Base-by-base conservation (phyloP, 345 rosid genomes). In the Camelina laxa region DNA sequence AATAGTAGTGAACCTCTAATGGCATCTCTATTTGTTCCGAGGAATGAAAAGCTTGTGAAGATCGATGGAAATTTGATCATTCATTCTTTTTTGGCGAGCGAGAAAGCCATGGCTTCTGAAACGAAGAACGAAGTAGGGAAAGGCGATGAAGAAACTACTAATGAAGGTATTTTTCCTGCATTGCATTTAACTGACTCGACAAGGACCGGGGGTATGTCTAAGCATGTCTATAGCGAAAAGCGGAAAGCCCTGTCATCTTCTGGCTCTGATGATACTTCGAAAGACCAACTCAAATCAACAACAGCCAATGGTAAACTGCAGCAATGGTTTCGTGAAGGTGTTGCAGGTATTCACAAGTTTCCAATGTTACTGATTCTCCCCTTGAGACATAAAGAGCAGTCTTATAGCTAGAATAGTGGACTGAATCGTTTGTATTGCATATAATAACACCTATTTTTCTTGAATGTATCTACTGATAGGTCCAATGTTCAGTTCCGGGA, bases 11-110 rank as follows among this genome's bases (percentile, higher is more conserved):
- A 85, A 78, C 85, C 84, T 5, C 90, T 94, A 61, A 87, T 79
- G 69, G 98, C 96, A 42, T 89, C 94, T 27, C 79, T 93, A 42
- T 93, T 81, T 82, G 98, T 93, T 7, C 94, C 97, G 1, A 89
- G 97, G 83, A 89, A 93, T 74, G 90, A 93, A 69, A 89, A 87
- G 82, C 98, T 93, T 75, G 94, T 91, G 75, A 93, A 91, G 85
- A 91, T 93, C 70, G 97, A 93, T 73, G 98, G 98, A 49, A 93
- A 89, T 78, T 80, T 91, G 87, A 93, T 93, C 62, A 93, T 93
- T 79, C 94, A 87, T 77, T 89, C 97, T 45, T 71, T 88, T 74
- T 75, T 87, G 64, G 97, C 91, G 0, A 89, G 86, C 58, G 95
- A 94, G 87, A 85, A 80, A 83, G 87, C 92, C 58, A 82, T 64